Evolutionary conservation across 345 rosid genomes (phyloP).

Genomic region (Durio zibethinus): DNA sequence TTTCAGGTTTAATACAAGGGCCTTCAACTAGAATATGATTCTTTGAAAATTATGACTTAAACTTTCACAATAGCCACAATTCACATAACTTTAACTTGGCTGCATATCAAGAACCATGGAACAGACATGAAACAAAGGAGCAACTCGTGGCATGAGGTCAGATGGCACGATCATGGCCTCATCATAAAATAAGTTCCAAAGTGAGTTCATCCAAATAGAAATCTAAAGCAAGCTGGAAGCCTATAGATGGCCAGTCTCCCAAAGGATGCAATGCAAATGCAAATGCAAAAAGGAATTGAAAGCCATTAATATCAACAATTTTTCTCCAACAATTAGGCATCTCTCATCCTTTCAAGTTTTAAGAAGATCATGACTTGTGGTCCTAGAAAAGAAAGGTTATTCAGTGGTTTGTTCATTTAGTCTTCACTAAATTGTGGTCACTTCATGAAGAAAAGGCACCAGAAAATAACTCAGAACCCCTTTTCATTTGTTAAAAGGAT

Average conservation of each 20-base stretch:
- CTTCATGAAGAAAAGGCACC: neutral
- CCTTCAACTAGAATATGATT: neutral
- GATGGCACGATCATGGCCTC: neutral
- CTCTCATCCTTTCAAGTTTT: neutral
- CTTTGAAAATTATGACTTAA: neutral
- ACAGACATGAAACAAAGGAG: neutral
- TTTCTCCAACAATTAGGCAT: conserved; percentile 2
- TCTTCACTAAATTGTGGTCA: conserved; percentile 1
- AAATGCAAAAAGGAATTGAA: too few relatives aligned
- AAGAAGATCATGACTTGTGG: neutral
- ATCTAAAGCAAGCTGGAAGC: neutral
- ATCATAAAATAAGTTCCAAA: neutral
- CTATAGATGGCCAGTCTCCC: neutral
- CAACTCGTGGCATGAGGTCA: neutral
- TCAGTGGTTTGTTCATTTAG: neutral
- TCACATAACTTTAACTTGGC: neutral
- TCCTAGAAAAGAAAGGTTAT: conserved; percentile 4
- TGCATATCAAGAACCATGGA: neutral
- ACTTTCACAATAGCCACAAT: neutral
- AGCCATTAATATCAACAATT: neutral
- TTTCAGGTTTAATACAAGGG: neutral
- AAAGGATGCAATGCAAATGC: neutral
- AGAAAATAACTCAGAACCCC: neutral
- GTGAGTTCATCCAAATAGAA: neutral
- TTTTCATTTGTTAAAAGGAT: neutral